Percentiles rank a stretch among this genome's conserved stretches.
phyloP scores from a whole-genome alignment of 192 early-diverging fungal genomes.

The Linnemannia exigua region DNA sequence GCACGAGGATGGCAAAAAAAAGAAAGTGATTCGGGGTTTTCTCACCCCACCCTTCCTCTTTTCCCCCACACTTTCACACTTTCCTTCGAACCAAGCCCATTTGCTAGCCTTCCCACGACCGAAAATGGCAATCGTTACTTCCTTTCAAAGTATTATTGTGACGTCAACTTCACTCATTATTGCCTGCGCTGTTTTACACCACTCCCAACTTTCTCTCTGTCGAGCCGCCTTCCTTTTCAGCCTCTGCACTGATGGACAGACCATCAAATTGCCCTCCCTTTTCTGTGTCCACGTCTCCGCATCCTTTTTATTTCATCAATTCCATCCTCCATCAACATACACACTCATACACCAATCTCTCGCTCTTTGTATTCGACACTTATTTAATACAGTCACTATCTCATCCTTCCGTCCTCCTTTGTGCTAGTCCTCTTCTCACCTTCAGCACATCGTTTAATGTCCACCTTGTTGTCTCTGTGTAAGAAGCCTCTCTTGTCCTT shows the following conservation, averaged over 20 bases:
- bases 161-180: neutral
- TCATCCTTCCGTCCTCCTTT: neutral
- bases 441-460: neutral
- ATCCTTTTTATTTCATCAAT: neutral
- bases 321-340: neutral
- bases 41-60: neutral
- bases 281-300: neutral
- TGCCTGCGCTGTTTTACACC: neutral
- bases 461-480: neutral
- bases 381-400: neutral
- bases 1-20: neutral
- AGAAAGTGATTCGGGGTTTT: neutral
- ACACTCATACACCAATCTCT: no score
- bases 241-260: constrained; percentile 2
- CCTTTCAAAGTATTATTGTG: neutral
- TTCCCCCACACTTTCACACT: neutral
- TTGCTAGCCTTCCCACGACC: neutral
- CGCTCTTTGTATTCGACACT: neutral
- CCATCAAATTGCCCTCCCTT: neutral
- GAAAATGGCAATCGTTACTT: neutral
- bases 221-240: neutral
- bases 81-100: neutral
- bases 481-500: neutral
- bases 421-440: neutral
- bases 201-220: no score